Evolutionary conservation across 345 rosid genomes (phyloP), one percentile per base, ranked within the genome.

Genomic region (Corchorus olitorius): DNA sequence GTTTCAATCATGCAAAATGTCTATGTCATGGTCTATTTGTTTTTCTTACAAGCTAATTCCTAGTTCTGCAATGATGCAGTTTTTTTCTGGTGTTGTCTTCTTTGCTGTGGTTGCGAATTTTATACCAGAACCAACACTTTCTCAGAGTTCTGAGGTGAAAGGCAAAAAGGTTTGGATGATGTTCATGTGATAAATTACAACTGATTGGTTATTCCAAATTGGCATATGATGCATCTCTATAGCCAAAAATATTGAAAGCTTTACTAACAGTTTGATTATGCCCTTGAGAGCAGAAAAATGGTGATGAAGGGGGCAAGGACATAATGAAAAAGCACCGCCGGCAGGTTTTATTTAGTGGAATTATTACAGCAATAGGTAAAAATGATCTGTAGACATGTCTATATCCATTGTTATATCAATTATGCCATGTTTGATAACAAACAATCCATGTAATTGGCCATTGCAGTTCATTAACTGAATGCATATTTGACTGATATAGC

Each of bases 21-120:
- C 20, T 22, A 35, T 74, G 43, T 50, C 63, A 73, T 74, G 52
- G 41, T 52, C 49, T 65, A 39, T 52, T 66, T 62, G 50, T 17
- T 62, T 72, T 75, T 46, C 80, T 60, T 71, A 35, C 74, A 73
- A 45, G 34, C 75, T 85, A 72, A 72, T 77, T 63, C 70, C 56
- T 78, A 69, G 79, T 84, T 76, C 82, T 71, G 68, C 72, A 72
- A 79, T 56, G 61, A 45, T 82, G 81, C 91, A 95, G 99, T 95
- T 95, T 87, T 96, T 93, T 48, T 92, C 89, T 66, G 99, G 99
- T 77, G 97, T 93, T 70, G 58, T 96, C 17, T 96, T 96, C 90
- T 96, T 96, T 76, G 97, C 89, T 37, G 72, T 92, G 61, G 70
- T 96, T 77, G 93, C 92, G 77, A 92, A 81, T 72, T 93, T 96